Percentiles rank a stretch among this genome's conserved stretches.
Evolutionary conservation across 1,284 basidiomycete species (phyloP).

Genomic region (Veloboletus limbatus): DNA sequence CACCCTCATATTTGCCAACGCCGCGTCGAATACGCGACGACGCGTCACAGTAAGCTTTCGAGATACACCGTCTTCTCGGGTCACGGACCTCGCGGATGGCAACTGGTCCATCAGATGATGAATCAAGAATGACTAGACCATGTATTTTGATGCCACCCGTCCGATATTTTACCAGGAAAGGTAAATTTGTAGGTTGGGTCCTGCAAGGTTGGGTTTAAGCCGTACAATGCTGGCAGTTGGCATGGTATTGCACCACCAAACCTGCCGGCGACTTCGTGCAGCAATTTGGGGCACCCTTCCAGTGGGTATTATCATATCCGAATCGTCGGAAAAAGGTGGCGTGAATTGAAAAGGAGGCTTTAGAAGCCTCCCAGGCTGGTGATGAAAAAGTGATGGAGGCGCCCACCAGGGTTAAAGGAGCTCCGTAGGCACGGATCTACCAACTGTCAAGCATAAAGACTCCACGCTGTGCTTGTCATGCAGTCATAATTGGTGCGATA

Average conservation of each 20-base stretch:
- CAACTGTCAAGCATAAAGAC: not conserved
- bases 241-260: conserved; percentile 6
- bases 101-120: not conserved
- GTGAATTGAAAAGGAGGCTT: too few relatives aligned
- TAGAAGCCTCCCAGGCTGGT: not conserved
- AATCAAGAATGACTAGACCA: not conserved
- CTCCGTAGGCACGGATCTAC: not conserved
- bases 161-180: not conserved
- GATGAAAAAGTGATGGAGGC: not conserved
- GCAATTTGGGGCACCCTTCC: not conserved
- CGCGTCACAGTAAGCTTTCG: not conserved
- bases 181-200: not conserved
- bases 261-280: conserved; percentile 4
- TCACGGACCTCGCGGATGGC: not conserved
- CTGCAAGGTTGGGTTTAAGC: conserved; percentile 4
- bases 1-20: not conserved
- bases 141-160: not conserved
- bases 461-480: not conserved
- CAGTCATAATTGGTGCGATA: not conserved
- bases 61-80: not conserved
- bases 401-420: not conserved
- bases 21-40: not conserved
- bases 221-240: conserved; percentile 8
- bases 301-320: too few relatives aligned
- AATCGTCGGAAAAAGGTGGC: not conserved